phyloP scores from a whole-genome alignment of 2,329 filamentous ascomycete genomes.

The Pseudocercospora fijiensis region DNA sequence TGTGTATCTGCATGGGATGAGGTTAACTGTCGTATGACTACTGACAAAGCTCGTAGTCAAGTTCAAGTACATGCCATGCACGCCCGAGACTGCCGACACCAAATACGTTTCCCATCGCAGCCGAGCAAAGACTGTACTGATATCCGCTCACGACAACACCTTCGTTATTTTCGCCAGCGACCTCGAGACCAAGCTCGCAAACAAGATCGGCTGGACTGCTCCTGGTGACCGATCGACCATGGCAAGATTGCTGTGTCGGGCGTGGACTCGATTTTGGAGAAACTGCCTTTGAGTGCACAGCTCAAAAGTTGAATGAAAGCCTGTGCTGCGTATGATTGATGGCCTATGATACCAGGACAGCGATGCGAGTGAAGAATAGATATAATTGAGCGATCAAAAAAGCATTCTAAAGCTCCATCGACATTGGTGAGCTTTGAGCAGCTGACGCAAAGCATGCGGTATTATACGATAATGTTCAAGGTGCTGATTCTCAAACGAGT shows the following conservation, averaged over 20 bases:
- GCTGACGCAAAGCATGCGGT: neutral
- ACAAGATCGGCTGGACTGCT: conserved; percentile 27
- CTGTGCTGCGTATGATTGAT: conserved; percentile 9
- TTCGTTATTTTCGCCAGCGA: conserved; percentile 27
- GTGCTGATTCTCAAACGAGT: neutral
- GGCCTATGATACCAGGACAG: conserved; percentile 7
- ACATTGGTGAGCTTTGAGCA: neutral
- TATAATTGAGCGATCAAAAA: conserved; percentile 2
- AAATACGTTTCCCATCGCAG: conserved; percentile 8
- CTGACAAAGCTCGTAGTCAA: conserved; percentile 20
- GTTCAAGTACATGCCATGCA: conserved; percentile 30
- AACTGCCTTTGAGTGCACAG: conserved; percentile 3
- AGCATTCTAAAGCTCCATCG: neutral
- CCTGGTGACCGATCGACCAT: conserved; percentile 26
- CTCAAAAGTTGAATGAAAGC: neutral
- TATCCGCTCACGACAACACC: conserved; percentile 20
- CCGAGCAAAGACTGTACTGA: neutral
- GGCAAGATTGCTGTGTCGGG: conserved; percentile 27
- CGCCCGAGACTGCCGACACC: conserved; percentile 19
- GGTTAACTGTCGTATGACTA: neutral
- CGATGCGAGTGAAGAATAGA: conserved; percentile 11
- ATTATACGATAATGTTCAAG: neutral
- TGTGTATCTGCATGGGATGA: conserved; percentile 6
- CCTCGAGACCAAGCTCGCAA: conserved; percentile 27
- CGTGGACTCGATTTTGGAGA: conserved; percentile 7